A percentile compares a stretch with the other conserved stretches of the same genome.
Evolutionary conservation across 352 stramenopile species (phyloP).

Genomic region (Phytophthora nicotianae): DNA sequence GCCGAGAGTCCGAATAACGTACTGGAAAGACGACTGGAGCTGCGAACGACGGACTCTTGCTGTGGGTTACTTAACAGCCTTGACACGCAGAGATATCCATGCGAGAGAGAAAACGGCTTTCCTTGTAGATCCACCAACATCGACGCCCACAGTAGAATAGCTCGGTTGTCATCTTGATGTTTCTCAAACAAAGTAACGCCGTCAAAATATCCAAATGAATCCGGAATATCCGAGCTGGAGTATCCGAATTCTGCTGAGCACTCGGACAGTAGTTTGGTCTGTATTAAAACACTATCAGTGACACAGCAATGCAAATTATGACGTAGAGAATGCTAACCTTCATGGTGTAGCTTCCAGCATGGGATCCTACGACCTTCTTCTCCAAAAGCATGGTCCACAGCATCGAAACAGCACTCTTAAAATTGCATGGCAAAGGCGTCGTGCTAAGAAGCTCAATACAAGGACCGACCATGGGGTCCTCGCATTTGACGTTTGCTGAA

Average conservation of each 20-base stretch:
- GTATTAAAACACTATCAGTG: neutral
- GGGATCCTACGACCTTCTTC: slow-evolving; percentile 8
- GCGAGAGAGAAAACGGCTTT: slow-evolving; percentile 4
- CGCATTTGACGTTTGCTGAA: slow-evolving; percentile 6
- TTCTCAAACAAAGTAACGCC: slow-evolving; percentile 22
- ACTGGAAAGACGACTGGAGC: slow-evolving; percentile 14
- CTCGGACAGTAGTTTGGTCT: slow-evolving; percentile 8
- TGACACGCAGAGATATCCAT: slow-evolving; percentile 14
- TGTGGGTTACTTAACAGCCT: slow-evolving; percentile 2
- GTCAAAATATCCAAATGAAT: neutral
- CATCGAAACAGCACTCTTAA: slow-evolving; percentile 1
- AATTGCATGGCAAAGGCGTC: slow-evolving; percentile 5
- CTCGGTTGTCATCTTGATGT: neutral
- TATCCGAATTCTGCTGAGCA: slow-evolving; percentile 17
- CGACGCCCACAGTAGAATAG: slow-evolving; percentile 18
- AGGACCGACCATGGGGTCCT: slow-evolving; percentile 4
- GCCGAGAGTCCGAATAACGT: slow-evolving; percentile 2
- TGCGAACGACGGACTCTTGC: slow-evolving; percentile 5
- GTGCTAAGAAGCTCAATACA: slow-evolving; percentile 16
- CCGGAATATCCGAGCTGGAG: neutral
- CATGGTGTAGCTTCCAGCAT: slow-evolving; percentile 6
- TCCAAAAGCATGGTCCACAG: slow-evolving; percentile 19
- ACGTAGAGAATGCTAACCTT: slow-evolving; percentile 3
- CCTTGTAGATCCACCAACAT: slow-evolving; percentile 10
- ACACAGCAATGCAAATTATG: too few species aligned